Conservation (phyloP, 176 grass and related monocot genomes). For the bread wheat (Triticum aestivum) region DNA sequence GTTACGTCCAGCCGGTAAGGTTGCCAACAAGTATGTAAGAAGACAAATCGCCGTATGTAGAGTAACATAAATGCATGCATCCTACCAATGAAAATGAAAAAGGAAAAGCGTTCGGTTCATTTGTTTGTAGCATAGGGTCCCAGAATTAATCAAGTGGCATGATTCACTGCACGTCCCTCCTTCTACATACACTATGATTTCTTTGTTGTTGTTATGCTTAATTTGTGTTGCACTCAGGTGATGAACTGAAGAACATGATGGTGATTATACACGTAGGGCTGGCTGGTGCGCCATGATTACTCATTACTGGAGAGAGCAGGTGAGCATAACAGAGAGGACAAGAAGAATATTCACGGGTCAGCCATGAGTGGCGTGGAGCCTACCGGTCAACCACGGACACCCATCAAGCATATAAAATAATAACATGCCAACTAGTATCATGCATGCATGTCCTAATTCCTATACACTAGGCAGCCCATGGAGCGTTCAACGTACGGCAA, state of each 20-base stretch:
- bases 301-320: neutral
- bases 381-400: slow-evolving; percentile 43
- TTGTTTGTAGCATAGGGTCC: neutral
- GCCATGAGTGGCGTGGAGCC: slow-evolving; percentile 39
- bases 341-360: slow-evolving; percentile 17
- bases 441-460: slow-evolving; percentile 3
- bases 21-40: neutral
- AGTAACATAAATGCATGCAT: neutral
- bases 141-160: neutral
- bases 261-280: neutral
- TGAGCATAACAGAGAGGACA: neutral
- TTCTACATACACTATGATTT: neutral
- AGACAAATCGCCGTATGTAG: neutral
- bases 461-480: neutral
- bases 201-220: neutral
- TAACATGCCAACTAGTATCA: slow-evolving; percentile 14
- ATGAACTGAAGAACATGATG: neutral
- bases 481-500: slow-evolving; percentile 20
- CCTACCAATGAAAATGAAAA: neutral
- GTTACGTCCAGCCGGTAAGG: neutral
- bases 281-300: neutral
- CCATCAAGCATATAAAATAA: neutral
- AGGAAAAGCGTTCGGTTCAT: neutral
- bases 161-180: neutral
- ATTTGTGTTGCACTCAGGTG: slow-evolving; percentile 1